A percentile compares a stretch with the other conserved stretches of the same genome.
phyloP scores from a whole-genome alignment of 1,139 yeast species.

The Hansenula anomala region DNA sequence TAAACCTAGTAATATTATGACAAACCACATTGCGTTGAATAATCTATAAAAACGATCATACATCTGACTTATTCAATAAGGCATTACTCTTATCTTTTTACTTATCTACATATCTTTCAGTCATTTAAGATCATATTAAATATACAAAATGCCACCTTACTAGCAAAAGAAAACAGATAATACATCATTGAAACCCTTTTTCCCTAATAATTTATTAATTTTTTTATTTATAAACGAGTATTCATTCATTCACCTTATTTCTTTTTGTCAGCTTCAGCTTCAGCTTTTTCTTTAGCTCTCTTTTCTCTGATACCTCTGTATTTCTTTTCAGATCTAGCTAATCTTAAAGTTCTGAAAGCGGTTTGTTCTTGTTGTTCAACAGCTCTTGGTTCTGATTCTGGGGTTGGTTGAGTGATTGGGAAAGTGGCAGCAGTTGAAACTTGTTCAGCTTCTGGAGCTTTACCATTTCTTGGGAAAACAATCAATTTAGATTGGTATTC shows the following conservation, averaged over 20 bases:
- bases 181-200: neutral
- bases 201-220: conserved; percentile 1
- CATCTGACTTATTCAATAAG: too few species aligned
- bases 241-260: conserved; percentile 2
- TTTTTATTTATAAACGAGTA: conserved; percentile 1
- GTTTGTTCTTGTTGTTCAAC: conserved; percentile 80
- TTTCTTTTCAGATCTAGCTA: conserved; percentile 91
- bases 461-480: conserved; percentile 84
- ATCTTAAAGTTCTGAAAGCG: conserved; percentile 94
- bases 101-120: too few species aligned
- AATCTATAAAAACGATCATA: too few species aligned
- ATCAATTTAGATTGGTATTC: conserved; percentile 92
- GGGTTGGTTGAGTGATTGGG: conserved; percentile 79
- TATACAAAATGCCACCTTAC: neutral
- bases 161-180: neutral
- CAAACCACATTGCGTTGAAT: too few species aligned
- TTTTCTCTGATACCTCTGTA: conserved; percentile 94
- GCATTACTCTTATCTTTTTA: too few species aligned
- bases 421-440: conserved; percentile 68
- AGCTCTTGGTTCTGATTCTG: conserved; percentile 78
- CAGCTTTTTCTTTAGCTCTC: conserved; percentile 95
- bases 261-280: conserved; percentile 5
- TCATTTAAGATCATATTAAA: neutral
- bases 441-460: conserved; percentile 71
- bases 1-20: neutral